phyloP scores from a whole-genome alignment of 305 asterid genomes.

The Fraxinus dipetala region DNA sequence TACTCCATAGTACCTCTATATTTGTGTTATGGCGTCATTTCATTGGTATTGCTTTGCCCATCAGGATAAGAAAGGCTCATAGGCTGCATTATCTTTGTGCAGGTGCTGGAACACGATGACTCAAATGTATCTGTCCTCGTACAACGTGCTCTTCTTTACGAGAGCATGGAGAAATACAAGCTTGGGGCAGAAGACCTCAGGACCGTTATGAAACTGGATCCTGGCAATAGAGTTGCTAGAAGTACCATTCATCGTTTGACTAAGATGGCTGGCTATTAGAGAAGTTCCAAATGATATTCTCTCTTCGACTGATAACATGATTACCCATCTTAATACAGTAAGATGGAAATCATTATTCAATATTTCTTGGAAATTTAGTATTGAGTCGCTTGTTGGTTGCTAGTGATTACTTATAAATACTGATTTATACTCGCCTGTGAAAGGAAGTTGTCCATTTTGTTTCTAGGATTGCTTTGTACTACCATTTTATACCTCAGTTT shows the following conservation, averaged over 20 bases:
- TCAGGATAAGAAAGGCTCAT: slow-evolving; percentile 11
- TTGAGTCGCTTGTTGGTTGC: not conserved
- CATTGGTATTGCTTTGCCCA: slow-evolving; percentile 7
- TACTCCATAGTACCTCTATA: not conserved
- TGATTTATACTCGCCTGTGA: not conserved
- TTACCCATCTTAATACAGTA: not conserved
- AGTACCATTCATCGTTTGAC: slow-evolving; percentile 81
- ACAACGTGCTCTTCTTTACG: slow-evolving; percentile 87
- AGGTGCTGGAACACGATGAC: slow-evolving; percentile 67
- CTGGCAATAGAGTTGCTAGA: slow-evolving; percentile 76
- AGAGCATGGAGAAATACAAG: slow-evolving; percentile 95
- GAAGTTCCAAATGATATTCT: not conserved
- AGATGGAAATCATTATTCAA: not conserved
- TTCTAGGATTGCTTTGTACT: not conserved
- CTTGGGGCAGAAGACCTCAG: slow-evolving; percentile 96
- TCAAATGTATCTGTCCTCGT: slow-evolving; percentile 66
- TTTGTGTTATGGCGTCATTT: not conserved
- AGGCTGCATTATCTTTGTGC: slow-evolving; percentile 27
- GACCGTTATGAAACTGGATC: slow-evolving; percentile 86
- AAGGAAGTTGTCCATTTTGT: not conserved
- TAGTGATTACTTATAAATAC: not conserved
- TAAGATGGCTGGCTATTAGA: slow-evolving; percentile 74
- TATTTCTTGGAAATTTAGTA: not conserved
- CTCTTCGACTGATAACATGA: not conserved
- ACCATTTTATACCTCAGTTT: not conserved